Evolutionary conservation across 805 yeast genomes (phyloP), one percentile per base, ranked within the genome.

Genomic region (Teunomyces aglyptinius): DNA sequence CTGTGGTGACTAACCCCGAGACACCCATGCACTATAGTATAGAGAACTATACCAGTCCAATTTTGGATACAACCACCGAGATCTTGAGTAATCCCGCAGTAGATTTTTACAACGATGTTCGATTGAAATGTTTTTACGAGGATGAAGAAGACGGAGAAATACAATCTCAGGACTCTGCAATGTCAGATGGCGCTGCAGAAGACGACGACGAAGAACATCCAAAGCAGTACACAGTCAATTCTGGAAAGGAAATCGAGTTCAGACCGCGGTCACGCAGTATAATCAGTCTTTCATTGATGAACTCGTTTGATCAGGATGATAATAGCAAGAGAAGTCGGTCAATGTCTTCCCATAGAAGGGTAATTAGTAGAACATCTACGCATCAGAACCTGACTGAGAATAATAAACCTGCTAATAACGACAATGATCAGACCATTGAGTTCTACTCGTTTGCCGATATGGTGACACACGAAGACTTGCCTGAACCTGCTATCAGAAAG

Each of bases 391-490:
- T 13, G 6, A 18, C 35, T 3, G 34, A 29, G 3, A 43, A 24
- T 24, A 24, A 24, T 24, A 24, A 24, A 2, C 26, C 45, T 6
- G 36, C 38, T 5, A 45, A 36, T 5, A 47, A 50, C n/a, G 41
- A 27, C 11, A 29, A 42, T 5, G 45, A 34, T 16, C 49, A 54
- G n/a, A 60, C 66, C 6, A 59, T 65, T 31, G 63, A 64, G 28
- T 65, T 57, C 41, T 65, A 61, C 48, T 61, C 66, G n/a, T 65
- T 56, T 51, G 68, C 67, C 2, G 70, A 65, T 27, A 58, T 64
- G 52, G 44, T 61, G 10, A 53, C 53, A 29, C 54, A 60, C 35
- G 67, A 63, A 43, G 48, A 46, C 16, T 48, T 28, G 4, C 42
- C 42, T 10, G 42, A 39, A 18, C 28, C 18, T 28, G 32, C 26